Evolutionary conservation across 2,329 filamentous ascomycete genomes (phyloP), one percentile per base, ranked within the genome.

Genomic region (Pseudogymnoascus sp.): DNA sequence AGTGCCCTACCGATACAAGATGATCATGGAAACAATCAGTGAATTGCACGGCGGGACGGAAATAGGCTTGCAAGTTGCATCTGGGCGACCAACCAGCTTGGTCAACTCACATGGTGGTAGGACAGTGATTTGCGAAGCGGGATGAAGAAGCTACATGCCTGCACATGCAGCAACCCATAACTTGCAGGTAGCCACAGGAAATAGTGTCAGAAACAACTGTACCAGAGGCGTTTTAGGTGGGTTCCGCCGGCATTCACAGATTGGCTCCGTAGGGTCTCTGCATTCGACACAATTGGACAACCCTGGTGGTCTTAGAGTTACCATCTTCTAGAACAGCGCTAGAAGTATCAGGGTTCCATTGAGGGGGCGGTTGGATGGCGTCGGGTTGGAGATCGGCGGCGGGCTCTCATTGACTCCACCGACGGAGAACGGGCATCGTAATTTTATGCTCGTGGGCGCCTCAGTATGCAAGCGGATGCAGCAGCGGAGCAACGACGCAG

Each of bases 181-280:
- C n/a, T 57, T 57, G 48, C 48, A 57, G n/a, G 48, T 57, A 31
- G 48, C 48, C 48, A 57, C 48, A 34, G 48, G 19, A 57, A 57
- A 57, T 57, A 57, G 48, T 5, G 48, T n/a, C 48, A 34, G 28
- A 54, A 34, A 34, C 8, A 21, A 4, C 8, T n/a, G 48, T 34
- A 57, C 48, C 48, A 19, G 48, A 57, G 48, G 48, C 48, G 48
- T 57, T 57, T 61, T 60, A 62, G 16, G 14, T 61, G 62, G 60
- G 68, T 71, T 67, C 21, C 69, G 71, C 69, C 51, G 67, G 62
- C 65, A 70, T 70, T 71, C 71, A 70, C 67, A 65, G 66, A 36
- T 57, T 68, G 68, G 68, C 70, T 71, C 65, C 66, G 45, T 64
- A 54, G 62, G 61, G 45, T 28, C 64, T 62, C 37, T 62, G 51